Evolutionary conservation across 2,329 filamentous ascomycete genomes (phyloP).

Genomic region (Calycina marina): DNA sequence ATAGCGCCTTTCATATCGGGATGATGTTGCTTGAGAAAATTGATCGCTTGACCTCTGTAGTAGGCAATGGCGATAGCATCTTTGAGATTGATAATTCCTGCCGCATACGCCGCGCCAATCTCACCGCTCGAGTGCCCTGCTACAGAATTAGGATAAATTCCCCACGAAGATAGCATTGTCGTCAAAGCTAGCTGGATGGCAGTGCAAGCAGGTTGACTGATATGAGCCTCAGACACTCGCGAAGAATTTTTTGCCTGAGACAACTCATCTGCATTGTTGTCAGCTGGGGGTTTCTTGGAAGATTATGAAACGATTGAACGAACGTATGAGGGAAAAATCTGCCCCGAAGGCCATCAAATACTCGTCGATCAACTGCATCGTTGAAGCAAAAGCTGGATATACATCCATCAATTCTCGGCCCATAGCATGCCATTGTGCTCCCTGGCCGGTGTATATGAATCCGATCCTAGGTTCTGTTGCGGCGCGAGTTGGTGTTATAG

Average conservation of each 20-base stretch:
- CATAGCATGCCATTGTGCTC: slow-evolving; percentile 17
- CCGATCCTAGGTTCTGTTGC: slow-evolving; percentile 2
- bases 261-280: not conserved
- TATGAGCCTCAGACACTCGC: not conserved
- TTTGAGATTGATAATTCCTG: slow-evolving; percentile 21
- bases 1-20: slow-evolving; percentile 27
- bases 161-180: slow-evolving; percentile 28
- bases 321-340: not conserved
- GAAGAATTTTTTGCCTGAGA: not conserved
- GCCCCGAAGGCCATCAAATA: not conserved
- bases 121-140: slow-evolving; percentile 34
- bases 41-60: slow-evolving; percentile 12
- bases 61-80: slow-evolving; percentile 32
- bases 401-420: slow-evolving; percentile 8
- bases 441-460: slow-evolving; percentile 19
- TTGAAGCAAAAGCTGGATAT: not conserved
- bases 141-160: slow-evolving; percentile 24
- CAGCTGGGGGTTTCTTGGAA: too few relatives aligned
- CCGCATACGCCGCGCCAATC: slow-evolving; percentile 32
- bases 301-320: too few relatives aligned
- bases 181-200: slow-evolving; percentile 33
- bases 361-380: not conserved
- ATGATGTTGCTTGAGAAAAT: too few relatives aligned
- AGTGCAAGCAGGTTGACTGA: slow-evolving; percentile 28
- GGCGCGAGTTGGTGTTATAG: too few relatives aligned